Percentiles rank a stretch among this genome's conserved stretches.
phyloP scores from a whole-genome alignment of 495 filamentous ascomycete species.

The Xylaria cubensis region DNA sequence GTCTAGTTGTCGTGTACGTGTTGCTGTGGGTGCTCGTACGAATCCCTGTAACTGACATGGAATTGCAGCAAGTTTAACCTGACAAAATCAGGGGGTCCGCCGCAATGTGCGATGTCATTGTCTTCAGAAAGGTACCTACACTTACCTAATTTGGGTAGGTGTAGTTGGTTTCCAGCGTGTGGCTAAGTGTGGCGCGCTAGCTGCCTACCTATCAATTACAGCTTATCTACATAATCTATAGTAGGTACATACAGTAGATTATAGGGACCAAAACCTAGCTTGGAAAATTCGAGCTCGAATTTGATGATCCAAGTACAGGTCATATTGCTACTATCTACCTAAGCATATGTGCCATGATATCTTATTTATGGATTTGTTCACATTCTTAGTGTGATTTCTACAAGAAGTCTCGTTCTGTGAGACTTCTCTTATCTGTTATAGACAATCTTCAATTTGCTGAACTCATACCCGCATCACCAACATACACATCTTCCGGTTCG shows the following conservation, averaged over 20 bases:
- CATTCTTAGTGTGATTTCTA: not conserved
- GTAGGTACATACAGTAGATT: not conserved
- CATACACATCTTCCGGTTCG: too few species aligned
- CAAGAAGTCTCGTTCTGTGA: not conserved
- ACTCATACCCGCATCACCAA: too few species aligned
- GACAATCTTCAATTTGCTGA: too few species aligned
- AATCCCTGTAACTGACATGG: slow-evolving; percentile 4
- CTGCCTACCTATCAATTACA: not conserved
- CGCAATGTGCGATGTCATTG: not conserved
- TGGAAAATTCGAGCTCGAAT: slow-evolving; percentile 20
- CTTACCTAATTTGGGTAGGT: not conserved
- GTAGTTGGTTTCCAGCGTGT: not conserved
- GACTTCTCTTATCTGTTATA: too few species aligned
- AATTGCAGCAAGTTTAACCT: not conserved
- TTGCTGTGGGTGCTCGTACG: slow-evolving; percentile 8
- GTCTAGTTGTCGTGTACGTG: not conserved
- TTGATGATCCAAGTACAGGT: not conserved
- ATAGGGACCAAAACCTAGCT: slow-evolving; percentile 10
- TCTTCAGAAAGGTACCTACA: not conserved
- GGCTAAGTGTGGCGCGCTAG: not conserved
- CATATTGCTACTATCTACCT: not conserved
- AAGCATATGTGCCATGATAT: not conserved
- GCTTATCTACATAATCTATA: slow-evolving; percentile 1
- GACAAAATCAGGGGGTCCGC: not conserved
- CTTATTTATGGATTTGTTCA: not conserved